Evolutionary conservation across 2,329 filamentous ascomycete genomes (phyloP).

Genomic region (Fusarium sp.): DNA sequence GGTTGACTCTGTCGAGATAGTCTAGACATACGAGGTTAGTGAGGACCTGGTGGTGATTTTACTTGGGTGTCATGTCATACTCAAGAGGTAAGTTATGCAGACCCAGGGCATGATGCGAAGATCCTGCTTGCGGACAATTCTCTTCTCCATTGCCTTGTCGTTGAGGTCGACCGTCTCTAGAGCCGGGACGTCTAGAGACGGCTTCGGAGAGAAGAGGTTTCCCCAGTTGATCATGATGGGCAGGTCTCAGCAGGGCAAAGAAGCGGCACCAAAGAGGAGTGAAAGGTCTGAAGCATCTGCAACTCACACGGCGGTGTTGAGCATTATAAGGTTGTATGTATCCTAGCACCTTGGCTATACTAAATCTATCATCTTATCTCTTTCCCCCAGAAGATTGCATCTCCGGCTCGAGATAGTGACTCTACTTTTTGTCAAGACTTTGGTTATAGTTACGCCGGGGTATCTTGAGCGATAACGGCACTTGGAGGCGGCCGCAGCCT

Average conservation of each 20-base stretch:
- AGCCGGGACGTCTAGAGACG: conserved; percentile 49
- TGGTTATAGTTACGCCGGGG: conserved; percentile 2
- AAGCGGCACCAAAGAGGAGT: background rate
- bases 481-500: conserved; percentile 7
- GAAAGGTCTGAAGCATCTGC: background rate
- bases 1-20: conserved; percentile 49
- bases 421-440: conserved; percentile 2
- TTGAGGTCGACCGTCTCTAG: conserved; percentile 50
- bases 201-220: conserved; percentile 37
- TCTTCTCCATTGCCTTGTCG: conserved; percentile 50
- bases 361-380: conserved; percentile 2
- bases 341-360: conserved; percentile 1
- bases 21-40: conserved; percentile 8
- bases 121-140: conserved; percentile 50
- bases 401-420: conserved; percentile 19
- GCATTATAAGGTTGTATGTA: conserved; percentile 18
- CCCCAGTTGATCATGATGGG: conserved; percentile 37
- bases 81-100: conserved; percentile 49
- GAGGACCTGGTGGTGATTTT: background rate
- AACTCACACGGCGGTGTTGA: background rate
- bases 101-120: conserved; percentile 50
- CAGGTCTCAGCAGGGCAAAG: background rate
- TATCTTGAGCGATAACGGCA: conserved; percentile 32
- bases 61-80: conserved; percentile 18
- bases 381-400: background rate